These are phyloP conservation scores for Blastomyces emzantsi DNA, from an alignment of 2,329 filamentous ascomycete species.

Conservation along the genomic window DNA sequence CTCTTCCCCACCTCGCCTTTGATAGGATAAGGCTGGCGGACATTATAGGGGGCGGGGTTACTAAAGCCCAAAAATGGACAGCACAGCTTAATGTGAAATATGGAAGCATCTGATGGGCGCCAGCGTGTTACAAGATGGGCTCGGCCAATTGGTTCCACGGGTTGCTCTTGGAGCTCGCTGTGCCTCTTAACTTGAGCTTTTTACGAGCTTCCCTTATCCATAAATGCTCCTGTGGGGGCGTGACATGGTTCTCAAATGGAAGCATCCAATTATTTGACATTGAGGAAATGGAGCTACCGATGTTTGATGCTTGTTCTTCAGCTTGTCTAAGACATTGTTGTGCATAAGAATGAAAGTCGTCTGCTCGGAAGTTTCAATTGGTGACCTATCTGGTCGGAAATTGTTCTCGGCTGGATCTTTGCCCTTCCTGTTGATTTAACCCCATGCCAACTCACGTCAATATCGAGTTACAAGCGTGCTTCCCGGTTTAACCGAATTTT, in stretches of 20 bases:
- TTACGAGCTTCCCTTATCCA: background rate
- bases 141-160: background rate
- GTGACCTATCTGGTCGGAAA: no score
- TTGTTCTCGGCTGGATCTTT: background rate
- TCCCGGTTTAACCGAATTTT: background rate
- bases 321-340: background rate
- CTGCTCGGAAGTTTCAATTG: background rate
- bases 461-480: background rate
- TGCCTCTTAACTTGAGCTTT: background rate
- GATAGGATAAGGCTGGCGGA: background rate
- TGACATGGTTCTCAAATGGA: background rate
- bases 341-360: background rate
- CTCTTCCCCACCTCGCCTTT: background rate
- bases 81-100: background rate
- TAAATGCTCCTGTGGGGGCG: background rate
- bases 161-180: background rate
- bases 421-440: background rate
- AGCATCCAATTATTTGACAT: background rate
- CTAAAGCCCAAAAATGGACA: background rate
- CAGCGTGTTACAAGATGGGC: background rate
- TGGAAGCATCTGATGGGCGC: background rate
- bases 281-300: background rate
- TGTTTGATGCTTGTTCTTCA: background rate
- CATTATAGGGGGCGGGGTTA: background rate
- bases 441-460: background rate